Evolutionary conservation across 192 early-diverging fungal genomes (phyloP).

Genomic region (Mortierella antarctica): DNA sequence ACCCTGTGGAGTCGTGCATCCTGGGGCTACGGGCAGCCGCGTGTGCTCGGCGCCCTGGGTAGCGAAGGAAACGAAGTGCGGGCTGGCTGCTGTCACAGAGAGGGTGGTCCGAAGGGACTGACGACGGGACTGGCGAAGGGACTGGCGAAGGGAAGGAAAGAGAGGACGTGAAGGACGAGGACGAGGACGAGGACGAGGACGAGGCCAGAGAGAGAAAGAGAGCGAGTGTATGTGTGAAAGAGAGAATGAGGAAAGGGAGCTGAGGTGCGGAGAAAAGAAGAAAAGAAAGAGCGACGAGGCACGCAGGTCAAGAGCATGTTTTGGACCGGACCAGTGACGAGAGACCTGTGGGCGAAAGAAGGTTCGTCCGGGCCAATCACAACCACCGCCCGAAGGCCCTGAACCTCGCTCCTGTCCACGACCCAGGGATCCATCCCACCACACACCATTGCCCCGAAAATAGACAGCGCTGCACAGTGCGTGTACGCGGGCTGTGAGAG

Average conservation of each 20-base stretch:
- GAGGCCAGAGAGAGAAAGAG: not conserved
- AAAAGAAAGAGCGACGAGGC: not conserved
- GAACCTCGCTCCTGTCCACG: too few relatives aligned
- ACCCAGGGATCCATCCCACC: too few relatives aligned
- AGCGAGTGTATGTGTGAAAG: not conserved
- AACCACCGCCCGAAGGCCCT: too few relatives aligned
- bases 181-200: not conserved
- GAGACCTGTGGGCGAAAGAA: too few relatives aligned
- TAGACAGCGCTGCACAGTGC: too few relatives aligned
- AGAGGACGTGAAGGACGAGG: not conserved
- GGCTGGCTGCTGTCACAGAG: not conserved
- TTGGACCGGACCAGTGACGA: too few relatives aligned
- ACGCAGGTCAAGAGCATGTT: not conserved
- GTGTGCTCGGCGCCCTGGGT: too few relatives aligned
- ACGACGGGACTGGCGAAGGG: not conserved
- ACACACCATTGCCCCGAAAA: too few relatives aligned
- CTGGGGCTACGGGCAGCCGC: too few relatives aligned
- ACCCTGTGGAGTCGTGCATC: too few relatives aligned
- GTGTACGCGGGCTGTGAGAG: too few relatives aligned
- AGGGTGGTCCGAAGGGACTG: not conserved
- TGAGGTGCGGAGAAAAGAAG: slow-evolving; percentile 1
- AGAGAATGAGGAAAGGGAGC: not conserved
- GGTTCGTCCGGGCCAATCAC: too few relatives aligned
- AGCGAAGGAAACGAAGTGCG: not conserved
- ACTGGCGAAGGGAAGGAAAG: not conserved